These are phyloP conservation scores for Fibroporia radiculosa DNA, from an alignment of 768 basidiomycete genomes.

Conservation along the genomic window DNA sequence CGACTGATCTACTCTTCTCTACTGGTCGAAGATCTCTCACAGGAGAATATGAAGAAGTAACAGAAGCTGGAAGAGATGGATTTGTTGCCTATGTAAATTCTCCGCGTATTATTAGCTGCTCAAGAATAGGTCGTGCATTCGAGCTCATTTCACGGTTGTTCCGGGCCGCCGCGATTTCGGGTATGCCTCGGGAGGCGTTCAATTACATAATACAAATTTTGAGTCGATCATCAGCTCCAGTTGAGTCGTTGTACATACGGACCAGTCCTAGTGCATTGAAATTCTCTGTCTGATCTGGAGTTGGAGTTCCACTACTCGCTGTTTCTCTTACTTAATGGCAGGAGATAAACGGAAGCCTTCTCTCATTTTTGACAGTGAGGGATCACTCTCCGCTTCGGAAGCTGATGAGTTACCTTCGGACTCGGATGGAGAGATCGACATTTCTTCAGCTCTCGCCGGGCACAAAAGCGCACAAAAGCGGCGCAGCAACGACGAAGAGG, in stretches of 20 bases:
- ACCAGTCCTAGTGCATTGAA: too few species aligned
- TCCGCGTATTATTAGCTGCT: too few species aligned
- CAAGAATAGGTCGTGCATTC: too few species aligned
- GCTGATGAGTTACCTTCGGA: constrained; percentile 10
- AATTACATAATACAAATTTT: too few species aligned
- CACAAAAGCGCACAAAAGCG: constrained; percentile 23
- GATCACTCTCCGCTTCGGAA: not conserved
- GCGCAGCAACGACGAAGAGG: constrained; percentile 20
- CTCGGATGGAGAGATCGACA: constrained; percentile 52
- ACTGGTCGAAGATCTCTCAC: constrained; percentile 39
- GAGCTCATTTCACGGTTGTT: too few species aligned
- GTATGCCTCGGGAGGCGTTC: too few species aligned
- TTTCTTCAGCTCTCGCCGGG: constrained; percentile 52
- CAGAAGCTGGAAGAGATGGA: constrained; percentile 42
- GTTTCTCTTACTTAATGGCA: constrained; percentile 6
- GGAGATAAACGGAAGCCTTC: constrained; percentile 8
- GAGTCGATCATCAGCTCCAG: too few species aligned
- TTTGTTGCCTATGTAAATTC: constrained; percentile 24
- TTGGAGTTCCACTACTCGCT: not conserved
- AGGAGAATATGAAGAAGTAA: constrained; percentile 45
- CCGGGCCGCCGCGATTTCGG: too few species aligned
- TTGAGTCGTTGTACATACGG: too few species aligned
- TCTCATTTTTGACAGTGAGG: not conserved
- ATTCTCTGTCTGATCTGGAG: too few species aligned
- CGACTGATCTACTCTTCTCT: not conserved